These are phyloP conservation scores for Macrophomina tecta DNA, from an alignment of 2,329 filamentous ascomycete genomes.

Conservation along the genomic window DNA sequence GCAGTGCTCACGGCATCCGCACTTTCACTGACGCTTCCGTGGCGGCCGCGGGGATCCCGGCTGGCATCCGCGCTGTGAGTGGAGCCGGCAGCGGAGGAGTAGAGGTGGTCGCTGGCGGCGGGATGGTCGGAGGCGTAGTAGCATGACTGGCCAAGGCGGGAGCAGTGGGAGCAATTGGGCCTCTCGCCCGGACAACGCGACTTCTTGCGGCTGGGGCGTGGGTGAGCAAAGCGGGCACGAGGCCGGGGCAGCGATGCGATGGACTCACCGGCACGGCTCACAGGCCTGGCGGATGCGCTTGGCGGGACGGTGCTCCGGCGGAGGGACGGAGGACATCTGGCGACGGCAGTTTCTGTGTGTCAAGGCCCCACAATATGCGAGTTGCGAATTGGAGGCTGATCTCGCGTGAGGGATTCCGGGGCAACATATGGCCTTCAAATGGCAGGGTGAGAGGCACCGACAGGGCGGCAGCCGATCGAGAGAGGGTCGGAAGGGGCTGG, in stretches of 20 bases:
- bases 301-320: constrained; percentile 23
- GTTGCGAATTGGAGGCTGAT: neutral
- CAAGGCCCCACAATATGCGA: constrained; percentile 2
- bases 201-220: constrained; percentile 54
- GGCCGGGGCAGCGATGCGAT: neutral
- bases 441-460: neutral
- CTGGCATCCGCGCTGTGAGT: constrained; percentile 1
- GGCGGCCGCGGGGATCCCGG: neutral
- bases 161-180: constrained; percentile 57
- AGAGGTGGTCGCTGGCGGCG: constrained; percentile 5
- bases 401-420: neutral
- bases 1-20: neutral
- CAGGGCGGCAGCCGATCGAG: constrained; percentile 4
- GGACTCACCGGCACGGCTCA: constrained; percentile 45
- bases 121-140: constrained; percentile 44
- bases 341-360: neutral
- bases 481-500: neutral
- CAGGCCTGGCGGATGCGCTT: constrained; percentile 38
- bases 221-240: neutral
- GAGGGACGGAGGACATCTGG: constrained; percentile 12
- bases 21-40: constrained; percentile 1
- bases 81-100: neutral
- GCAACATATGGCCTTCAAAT: constrained; percentile 12
- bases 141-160: constrained; percentile 55
- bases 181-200: constrained; percentile 59